These are phyloP conservation scores for Cordyceps cateniannulata DNA, from an alignment of 2,329 filamentous ascomycete species.

Conservation along the genomic window DNA sequence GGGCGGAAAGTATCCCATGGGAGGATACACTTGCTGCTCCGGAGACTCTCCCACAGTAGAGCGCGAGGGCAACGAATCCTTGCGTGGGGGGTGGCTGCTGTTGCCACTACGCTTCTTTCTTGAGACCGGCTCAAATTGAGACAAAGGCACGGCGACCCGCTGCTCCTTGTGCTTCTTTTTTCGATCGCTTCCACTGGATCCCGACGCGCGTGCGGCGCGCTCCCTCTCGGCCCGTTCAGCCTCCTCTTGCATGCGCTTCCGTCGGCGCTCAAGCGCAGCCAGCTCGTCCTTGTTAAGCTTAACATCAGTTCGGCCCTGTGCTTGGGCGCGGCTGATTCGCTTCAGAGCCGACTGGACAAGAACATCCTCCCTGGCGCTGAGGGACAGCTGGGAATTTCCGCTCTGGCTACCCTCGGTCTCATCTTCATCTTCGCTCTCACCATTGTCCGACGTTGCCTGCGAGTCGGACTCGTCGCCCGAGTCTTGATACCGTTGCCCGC, in stretches of 20 bases:
- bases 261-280: constrained; percentile 66
- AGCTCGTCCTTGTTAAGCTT: constrained; percentile 75
- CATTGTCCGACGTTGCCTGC: constrained; percentile 17
- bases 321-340: constrained; percentile 72
- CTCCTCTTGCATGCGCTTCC: constrained; percentile 51
- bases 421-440: constrained; percentile 34
- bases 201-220: constrained; percentile 11
- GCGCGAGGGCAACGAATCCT: constrained; percentile 32
- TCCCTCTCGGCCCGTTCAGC: constrained; percentile 21
- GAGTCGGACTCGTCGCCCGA: constrained; percentile 31
- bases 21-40: constrained; percentile 30
- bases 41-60: constrained; percentile 24
- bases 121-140: constrained; percentile 40
- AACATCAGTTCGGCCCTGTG: constrained; percentile 70
- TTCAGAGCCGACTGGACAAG: constrained; percentile 72
- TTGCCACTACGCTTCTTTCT: constrained; percentile 26
- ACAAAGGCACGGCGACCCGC: constrained; percentile 47
- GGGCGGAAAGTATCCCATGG: constrained; percentile 46
- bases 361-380: constrained; percentile 63
- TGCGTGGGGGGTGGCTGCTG: constrained; percentile 19
- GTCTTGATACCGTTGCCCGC: constrained; percentile 29
- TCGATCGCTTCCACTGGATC: constrained; percentile 25
- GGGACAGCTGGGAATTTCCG: constrained; percentile 47
- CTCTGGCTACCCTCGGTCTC: constrained; percentile 42
- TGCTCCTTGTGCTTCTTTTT: constrained; percentile 38